These are phyloP conservation scores for Mimosa pudica DNA, from an alignment of 306 rosid species.

Conservation along the genomic window DNA sequence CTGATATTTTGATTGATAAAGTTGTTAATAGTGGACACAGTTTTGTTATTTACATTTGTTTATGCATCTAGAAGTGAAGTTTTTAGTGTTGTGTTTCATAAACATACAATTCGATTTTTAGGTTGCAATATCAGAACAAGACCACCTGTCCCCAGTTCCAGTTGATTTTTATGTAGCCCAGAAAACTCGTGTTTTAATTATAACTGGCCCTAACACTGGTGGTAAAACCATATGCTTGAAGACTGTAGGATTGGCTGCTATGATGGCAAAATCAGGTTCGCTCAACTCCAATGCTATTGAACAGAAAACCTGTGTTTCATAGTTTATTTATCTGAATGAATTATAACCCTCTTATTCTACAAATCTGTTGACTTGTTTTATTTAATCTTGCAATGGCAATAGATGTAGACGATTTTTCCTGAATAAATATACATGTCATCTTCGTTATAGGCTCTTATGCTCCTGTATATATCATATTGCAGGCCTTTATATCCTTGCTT, in stretches of 20 bases:
- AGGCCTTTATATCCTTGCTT: slow-evolving; percentile 91
- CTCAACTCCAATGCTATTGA: slow-evolving; percentile 16
- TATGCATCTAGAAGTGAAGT: slow-evolving; percentile 29
- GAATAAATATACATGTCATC: slow-evolving; percentile 4
- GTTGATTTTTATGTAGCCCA: slow-evolving; percentile 73
- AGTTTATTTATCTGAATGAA: slow-evolving; percentile 11
- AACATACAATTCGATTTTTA: slow-evolving; percentile 44
- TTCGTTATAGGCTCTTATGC: slow-evolving; percentile 16
- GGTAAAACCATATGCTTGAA: slow-evolving; percentile 95
- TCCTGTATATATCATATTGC: slow-evolving; percentile 37
- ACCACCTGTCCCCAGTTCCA: slow-evolving; percentile 72
- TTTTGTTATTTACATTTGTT: slow-evolving; percentile 21
- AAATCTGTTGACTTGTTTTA: no score
- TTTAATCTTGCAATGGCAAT: no score
- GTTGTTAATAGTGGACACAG: slow-evolving; percentile 3
- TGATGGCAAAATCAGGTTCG: slow-evolving; percentile 98
- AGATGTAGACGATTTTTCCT: slow-evolving; percentile 9
- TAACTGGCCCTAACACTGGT: slow-evolving; percentile 97
- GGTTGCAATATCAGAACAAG: slow-evolving; percentile 60
- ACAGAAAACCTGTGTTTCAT: neutral
- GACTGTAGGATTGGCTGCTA: slow-evolving; percentile 91
- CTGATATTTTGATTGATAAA: slow-evolving; percentile 24
- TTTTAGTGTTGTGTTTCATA: slow-evolving; percentile 18
- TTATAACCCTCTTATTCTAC: slow-evolving; percentile 2
- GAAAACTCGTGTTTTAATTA: slow-evolving; percentile 72